These are phyloP conservation scores for Mycena vulgaris DNA, from an alignment of 768 basidiomycete genomes.

Conservation along the genomic window DNA sequence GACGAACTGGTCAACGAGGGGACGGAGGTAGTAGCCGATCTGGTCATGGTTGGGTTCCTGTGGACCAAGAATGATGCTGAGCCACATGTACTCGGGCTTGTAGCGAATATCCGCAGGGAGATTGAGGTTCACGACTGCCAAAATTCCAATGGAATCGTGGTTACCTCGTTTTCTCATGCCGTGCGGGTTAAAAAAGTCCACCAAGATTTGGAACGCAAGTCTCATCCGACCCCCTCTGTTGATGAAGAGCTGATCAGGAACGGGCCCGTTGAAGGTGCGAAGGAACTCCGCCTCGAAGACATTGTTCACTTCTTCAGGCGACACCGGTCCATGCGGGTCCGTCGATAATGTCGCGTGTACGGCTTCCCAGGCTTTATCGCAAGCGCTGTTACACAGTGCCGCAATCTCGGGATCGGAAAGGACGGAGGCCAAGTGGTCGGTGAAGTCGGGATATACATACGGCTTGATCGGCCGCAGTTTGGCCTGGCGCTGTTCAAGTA, in stretches of 20 bases:
- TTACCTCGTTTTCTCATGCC: constrained; percentile 39
- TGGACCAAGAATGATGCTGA: constrained; percentile 42
- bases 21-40: not conserved
- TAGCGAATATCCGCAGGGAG: constrained; percentile 47
- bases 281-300: constrained; percentile 48
- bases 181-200: constrained; percentile 50
- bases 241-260: constrained; percentile 39
- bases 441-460: constrained; percentile 35
- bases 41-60: constrained; percentile 2
- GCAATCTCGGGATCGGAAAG: constrained; percentile 39
- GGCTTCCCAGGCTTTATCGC: constrained; percentile 36
- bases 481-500: constrained; percentile 33
- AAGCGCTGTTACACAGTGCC: constrained; percentile 36
- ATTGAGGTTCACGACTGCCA: constrained; percentile 48
- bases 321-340: constrained; percentile 15
- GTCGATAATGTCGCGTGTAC: constrained; percentile 13
- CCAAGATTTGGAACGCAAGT: constrained; percentile 40
- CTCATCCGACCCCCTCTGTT: constrained; percentile 37
- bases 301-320: constrained; percentile 29
- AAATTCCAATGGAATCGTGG: constrained; percentile 43
- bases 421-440: constrained; percentile 40
- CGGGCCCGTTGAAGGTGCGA: constrained; percentile 46
- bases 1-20: constrained; percentile 44
- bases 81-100: constrained; percentile 48
- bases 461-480: constrained; percentile 42